These are phyloP conservation scores for Eragrostis curvula DNA, from an alignment of 176 grass and related monocot genomes.

Conservation along the genomic window DNA sequence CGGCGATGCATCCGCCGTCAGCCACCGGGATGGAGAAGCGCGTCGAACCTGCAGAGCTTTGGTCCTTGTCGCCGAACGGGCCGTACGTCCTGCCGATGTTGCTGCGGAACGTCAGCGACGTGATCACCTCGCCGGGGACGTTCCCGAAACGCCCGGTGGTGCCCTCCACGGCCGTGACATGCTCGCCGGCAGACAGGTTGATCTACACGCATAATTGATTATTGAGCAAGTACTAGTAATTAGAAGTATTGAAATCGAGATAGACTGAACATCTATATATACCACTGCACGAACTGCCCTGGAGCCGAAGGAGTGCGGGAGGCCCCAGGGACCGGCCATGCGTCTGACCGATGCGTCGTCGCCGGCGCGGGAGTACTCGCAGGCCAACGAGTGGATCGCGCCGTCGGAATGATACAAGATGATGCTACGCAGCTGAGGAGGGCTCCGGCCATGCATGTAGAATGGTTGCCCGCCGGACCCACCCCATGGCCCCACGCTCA, in stretches of 20 bases:
- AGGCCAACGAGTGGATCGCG: conserved; percentile 18
- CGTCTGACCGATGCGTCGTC: too few species aligned
- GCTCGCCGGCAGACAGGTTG: background rate
- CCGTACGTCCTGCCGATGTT: conserved; percentile 14
- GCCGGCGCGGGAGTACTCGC: background rate
- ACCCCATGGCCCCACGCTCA: conserved; percentile 39
- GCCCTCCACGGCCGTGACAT: background rate
- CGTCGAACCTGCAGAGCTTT: background rate
- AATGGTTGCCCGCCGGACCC: conserved; percentile 18
- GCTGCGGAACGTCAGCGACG: conserved; percentile 41
- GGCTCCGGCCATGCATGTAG: background rate
- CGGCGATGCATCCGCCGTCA: conserved; percentile 13
- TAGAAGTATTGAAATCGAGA: too few species aligned
- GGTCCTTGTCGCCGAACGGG: background rate
- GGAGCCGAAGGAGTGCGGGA: background rate
- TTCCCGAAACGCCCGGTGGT: background rate
- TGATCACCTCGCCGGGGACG: background rate
- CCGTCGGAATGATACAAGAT: conserved; percentile 2
- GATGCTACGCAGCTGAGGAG: conserved; percentile 12
- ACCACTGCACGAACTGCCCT: background rate
- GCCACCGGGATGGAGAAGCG: conserved; percentile 10
- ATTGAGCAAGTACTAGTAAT: too few species aligned
- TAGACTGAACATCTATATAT: background rate
- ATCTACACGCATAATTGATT: background rate
- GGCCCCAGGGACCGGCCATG: background rate